Conservation (phyloP, 2,329 filamentous ascomycete species). For the Thielaviopsis euricoi region DNA sequence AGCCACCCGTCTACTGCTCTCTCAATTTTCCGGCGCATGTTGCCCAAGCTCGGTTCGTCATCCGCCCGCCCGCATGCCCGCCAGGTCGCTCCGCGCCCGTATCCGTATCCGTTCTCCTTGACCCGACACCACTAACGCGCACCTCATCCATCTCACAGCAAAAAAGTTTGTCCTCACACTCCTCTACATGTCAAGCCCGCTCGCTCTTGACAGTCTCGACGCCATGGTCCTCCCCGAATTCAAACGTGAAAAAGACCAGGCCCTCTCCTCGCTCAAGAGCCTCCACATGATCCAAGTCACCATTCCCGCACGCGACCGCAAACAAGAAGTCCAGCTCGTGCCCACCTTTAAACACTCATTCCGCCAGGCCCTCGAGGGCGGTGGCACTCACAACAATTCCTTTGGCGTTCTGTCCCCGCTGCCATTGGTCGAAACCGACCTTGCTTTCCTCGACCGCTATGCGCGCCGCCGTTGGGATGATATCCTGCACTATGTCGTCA, state of each 20-base stretch:
- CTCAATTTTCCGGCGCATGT: conserved; percentile 92
- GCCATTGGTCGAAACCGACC: conserved; percentile 44
- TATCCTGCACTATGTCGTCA: conserved; percentile 89
- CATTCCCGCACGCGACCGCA: conserved; percentile 40
- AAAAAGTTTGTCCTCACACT: conserved; percentile 94
- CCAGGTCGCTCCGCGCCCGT: too few species aligned
- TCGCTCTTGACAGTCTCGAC: conserved; percentile 68
- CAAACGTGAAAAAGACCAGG: conserved; percentile 52
- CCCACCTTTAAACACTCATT: conserved; percentile 71
- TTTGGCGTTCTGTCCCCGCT: conserved; percentile 74
- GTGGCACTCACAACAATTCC: conserved; percentile 58
- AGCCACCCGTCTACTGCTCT: conserved; percentile 89
- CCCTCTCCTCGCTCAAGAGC: conserved; percentile 61
- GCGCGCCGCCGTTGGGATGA: conserved; percentile 87
- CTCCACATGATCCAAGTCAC: conserved; percentile 72
- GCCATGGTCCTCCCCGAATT: conserved; percentile 60
- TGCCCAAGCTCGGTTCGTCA: conserved; percentile 64
- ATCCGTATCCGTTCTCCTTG: too few species aligned
- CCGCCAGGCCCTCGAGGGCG: conserved; percentile 73
- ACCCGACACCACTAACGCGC: too few species aligned
- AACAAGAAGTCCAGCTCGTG: conserved; percentile 59
- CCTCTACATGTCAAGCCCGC: conserved; percentile 72
- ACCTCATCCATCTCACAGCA: conserved; percentile 43
- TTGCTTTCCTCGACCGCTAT: conserved; percentile 66
- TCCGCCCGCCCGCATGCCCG: too few species aligned